A percentile compares a stretch with the other conserved stretches of the same genome.
phyloP scores from a whole-genome alignment of 73 alveolate species.

The Paramecium pentaurelia region DNA sequence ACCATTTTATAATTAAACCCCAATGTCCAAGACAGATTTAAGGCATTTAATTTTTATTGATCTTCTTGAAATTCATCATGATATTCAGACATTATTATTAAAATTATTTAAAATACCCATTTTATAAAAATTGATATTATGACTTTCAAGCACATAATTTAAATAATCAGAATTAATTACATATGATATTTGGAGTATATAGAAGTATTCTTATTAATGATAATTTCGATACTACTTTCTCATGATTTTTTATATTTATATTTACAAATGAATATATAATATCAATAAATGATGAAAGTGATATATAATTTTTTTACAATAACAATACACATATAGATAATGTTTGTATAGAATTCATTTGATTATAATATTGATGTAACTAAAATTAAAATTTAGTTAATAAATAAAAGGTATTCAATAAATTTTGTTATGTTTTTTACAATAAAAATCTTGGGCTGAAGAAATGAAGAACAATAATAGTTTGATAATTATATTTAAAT shows the following conservation, averaged over 20 bases:
- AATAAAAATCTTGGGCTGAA: not conserved
- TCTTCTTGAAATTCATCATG: slow-evolving; percentile 4
- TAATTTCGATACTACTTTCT: too few relatives aligned
- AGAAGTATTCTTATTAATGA: too few relatives aligned
- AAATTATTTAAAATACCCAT: not conserved
- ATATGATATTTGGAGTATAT: too few relatives aligned
- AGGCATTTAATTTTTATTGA: slow-evolving; percentile 3
- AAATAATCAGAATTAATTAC: not conserved
- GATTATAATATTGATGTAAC: too few relatives aligned
- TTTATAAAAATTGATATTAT: not conserved
- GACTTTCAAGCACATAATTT: not conserved
- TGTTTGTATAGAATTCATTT: too few relatives aligned
- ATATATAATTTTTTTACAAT: slow-evolving; percentile 23
- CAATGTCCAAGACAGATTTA: slow-evolving; percentile 87
- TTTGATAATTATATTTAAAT: not conserved
- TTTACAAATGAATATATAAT: not conserved
- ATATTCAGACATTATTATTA: slow-evolving; percentile 22
- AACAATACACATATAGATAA: too few relatives aligned
- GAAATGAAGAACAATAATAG: not conserved
- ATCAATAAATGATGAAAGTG: slow-evolving; percentile 3
- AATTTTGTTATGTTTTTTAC: not conserved
- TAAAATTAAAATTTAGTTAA: not conserved
- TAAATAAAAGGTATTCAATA: not conserved
- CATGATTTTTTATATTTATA: too few relatives aligned
- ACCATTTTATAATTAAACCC: slow-evolving; percentile 89